Evolutionary conservation across 306 rosid species (phyloP).

Genomic region (Vigna hirtella): DNA sequence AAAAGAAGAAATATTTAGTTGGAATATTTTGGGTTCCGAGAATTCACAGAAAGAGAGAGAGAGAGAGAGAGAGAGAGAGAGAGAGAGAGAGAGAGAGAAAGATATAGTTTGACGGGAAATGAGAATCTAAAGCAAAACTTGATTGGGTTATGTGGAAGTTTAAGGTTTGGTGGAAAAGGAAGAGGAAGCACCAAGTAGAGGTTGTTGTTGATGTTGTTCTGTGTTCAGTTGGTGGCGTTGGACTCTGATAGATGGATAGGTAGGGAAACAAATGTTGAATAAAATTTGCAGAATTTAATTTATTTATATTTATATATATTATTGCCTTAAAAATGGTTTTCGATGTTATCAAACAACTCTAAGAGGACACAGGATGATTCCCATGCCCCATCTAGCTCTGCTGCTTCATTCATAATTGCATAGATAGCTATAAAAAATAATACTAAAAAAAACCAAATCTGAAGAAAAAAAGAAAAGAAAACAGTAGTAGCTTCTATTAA

Average conservation of each 20-base stretch:
- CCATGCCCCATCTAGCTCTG: background rate
- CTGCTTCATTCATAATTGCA: background rate
- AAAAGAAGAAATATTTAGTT: constrained; percentile 45
- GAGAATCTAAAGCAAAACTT: constrained; percentile 3
- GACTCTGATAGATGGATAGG: background rate
- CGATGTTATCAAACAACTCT: background rate
- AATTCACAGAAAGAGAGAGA: background rate
- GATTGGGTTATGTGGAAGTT: constrained; percentile 32
- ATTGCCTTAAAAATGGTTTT: constrained; percentile 2
- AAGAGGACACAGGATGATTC: background rate
- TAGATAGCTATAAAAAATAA: background rate
- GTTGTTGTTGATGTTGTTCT: constrained; percentile 14
- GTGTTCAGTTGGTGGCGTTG: constrained; percentile 30
- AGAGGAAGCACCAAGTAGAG: background rate
- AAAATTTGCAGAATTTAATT: constrained; percentile 25
- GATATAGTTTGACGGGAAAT: constrained; percentile 24
- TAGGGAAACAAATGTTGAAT: constrained; percentile 19
- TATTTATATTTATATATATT: background rate
- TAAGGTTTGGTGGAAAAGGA: constrained; percentile 23
- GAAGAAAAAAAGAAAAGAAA: background rate
- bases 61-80: background rate
- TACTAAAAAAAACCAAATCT: background rate
- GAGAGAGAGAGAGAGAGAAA: background rate
- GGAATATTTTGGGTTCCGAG: constrained; percentile 19
- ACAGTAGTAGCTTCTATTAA: background rate